Conservation (phyloP, 108 stramenopile genomes). For the Cyclostephanos invisitatus region DNA sequence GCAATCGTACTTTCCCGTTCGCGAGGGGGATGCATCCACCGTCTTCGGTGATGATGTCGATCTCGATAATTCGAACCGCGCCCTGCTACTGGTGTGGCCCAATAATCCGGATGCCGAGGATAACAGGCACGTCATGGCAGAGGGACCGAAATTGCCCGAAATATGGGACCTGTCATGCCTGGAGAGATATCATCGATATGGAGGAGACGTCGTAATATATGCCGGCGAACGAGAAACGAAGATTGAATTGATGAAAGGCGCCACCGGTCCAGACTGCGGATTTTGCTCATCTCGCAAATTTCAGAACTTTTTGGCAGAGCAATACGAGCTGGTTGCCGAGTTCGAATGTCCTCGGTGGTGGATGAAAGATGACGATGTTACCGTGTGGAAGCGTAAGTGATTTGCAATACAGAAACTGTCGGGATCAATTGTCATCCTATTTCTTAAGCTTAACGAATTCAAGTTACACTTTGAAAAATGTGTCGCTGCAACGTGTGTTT, state of each 20-base stretch:
- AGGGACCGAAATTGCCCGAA: constrained; percentile 19
- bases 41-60: constrained; percentile 24
- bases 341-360: constrained; percentile 52
- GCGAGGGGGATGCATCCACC: constrained; percentile 37
- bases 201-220: constrained; percentile 55
- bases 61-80: constrained; percentile 24
- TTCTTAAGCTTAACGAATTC: too few relatives aligned
- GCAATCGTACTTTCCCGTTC: constrained; percentile 30
- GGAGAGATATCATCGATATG: constrained; percentile 37
- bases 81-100: constrained; percentile 57
- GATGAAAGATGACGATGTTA: constrained; percentile 63
- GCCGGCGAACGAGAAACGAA: constrained; percentile 55
- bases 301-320: constrained; percentile 39
- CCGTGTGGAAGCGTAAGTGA: constrained; percentile 47
- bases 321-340: constrained; percentile 37
- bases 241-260: constrained; percentile 22
- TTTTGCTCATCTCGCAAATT: constrained; percentile 50
- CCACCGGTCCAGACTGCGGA: constrained; percentile 44
- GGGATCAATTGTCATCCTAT: too few relatives aligned
- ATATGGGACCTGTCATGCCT: constrained; percentile 56
- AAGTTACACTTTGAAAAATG: too few relatives aligned
- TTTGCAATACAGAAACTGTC: background rate
- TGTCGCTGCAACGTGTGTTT: too few relatives aligned
- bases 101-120: constrained; percentile 62
- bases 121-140: constrained; percentile 35